These are phyloP conservation scores for Scytalidium sp. DNA, from an alignment of 2,329 filamentous ascomycete species.

Conservation along the genomic window DNA sequence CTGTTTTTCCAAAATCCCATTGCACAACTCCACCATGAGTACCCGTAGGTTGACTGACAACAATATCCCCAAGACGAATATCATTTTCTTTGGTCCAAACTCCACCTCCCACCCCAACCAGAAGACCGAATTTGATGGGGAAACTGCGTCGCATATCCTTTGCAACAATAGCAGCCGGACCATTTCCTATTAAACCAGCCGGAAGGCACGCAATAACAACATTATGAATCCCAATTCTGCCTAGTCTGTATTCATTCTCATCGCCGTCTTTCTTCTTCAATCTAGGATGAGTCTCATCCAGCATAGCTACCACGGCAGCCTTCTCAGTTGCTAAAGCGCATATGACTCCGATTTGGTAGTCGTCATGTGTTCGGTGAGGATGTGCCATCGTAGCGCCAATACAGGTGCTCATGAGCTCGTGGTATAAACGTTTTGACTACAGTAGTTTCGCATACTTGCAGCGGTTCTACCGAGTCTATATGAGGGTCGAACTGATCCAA, in stretches of 20 bases:
- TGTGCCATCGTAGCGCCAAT: not conserved
- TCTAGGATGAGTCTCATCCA: conserved; percentile 16
- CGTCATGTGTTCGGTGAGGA: not conserved
- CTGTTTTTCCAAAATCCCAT: conserved; percentile 16
- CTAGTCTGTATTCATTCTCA: conserved; percentile 15
- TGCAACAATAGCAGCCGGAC: conserved; percentile 27
- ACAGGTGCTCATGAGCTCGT: no score
- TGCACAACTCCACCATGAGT: conserved; percentile 10
- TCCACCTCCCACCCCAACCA: conserved; percentile 38
- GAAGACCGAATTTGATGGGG: conserved; percentile 20
- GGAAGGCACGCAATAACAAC: conserved; percentile 30
- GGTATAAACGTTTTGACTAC: no score
- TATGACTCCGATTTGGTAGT: not conserved
- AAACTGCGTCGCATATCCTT: conserved; percentile 27
- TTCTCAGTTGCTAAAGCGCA: conserved; percentile 8
- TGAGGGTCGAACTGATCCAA: no score
- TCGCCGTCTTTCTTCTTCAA: conserved; percentile 9
- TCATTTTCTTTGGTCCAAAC: conserved; percentile 17
- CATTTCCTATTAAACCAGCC: conserved; percentile 28
- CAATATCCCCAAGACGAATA: conserved; percentile 26
- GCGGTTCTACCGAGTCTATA: no score
- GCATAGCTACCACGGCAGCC: conserved; percentile 17
- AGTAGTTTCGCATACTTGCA: no score
- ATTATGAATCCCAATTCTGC: conserved; percentile 28
- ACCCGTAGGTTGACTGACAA: conserved; percentile 17